Evolutionary conservation across 2,329 filamentous ascomycete species (phyloP).

Genomic region (Rosellinia necatrix): DNA sequence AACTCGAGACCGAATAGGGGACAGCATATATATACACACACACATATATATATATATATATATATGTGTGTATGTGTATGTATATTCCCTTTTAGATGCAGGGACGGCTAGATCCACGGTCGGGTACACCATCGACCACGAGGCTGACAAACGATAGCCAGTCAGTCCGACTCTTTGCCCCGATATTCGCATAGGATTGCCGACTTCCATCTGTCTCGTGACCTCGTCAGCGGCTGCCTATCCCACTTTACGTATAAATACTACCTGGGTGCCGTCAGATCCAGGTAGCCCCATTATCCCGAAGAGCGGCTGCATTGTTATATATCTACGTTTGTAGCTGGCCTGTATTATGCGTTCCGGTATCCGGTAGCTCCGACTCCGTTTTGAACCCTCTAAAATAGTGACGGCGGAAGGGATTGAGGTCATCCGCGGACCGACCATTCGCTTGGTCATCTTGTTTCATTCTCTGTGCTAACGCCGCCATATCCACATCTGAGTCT

Average conservation of each 20-base stretch:
- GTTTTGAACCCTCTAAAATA: slow-evolving; percentile 62
- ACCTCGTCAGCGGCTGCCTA: background rate
- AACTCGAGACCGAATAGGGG: too few relatives aligned
- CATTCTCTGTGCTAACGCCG: slow-evolving; percentile 45
- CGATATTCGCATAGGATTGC: too few relatives aligned
- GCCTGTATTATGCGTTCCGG: slow-evolving; percentile 5
- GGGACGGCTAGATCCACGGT: too few relatives aligned
- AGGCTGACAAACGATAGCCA: too few relatives aligned
- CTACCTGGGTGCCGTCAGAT: background rate
- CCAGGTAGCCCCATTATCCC: background rate
- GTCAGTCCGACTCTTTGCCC: too few relatives aligned
- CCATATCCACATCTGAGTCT: slow-evolving; percentile 58
- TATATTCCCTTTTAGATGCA: too few relatives aligned
- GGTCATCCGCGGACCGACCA: slow-evolving; percentile 60
- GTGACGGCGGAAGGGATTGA: slow-evolving; percentile 63
- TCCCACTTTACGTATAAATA: background rate
- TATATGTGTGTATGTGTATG: too few relatives aligned
- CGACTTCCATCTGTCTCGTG: background rate
- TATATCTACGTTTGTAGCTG: slow-evolving; percentile 9
- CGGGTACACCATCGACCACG: too few relatives aligned
- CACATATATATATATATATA: too few relatives aligned
- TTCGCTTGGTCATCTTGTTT: slow-evolving; percentile 38
- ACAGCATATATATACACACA: too few relatives aligned
- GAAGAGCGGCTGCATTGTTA: background rate
- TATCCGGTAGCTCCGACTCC: slow-evolving; percentile 30